Conservation (phyloP, 768 basidiomycete genomes). For the Termitomyces sp. region DNA sequence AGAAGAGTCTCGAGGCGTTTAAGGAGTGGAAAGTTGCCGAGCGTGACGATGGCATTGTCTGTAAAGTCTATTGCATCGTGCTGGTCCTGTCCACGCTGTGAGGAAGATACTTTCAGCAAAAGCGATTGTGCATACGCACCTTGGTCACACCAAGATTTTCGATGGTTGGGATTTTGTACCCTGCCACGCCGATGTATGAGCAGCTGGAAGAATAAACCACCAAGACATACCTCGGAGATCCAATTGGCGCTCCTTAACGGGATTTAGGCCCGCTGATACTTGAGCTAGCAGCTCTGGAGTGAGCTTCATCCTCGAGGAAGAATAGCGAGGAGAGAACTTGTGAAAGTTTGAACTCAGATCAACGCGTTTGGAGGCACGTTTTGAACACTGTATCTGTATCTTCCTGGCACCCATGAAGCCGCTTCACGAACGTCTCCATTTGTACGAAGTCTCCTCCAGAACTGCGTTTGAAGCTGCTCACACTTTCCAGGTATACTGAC, state of each 20-base stretch:
- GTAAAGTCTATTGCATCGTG: conserved; percentile 93
- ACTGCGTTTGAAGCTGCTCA: conserved; percentile 8
- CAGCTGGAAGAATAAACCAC: conserved; percentile 9
- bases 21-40: conserved; percentile 84
- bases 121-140: conserved; percentile 36
- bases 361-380: conserved; percentile 19
- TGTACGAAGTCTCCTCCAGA: conserved; percentile 36
- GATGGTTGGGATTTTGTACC: conserved; percentile 91
- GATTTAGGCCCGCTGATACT: conserved; percentile 71
- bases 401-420: conserved; percentile 47
- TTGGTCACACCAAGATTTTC: conserved; percentile 94
- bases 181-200: conserved; percentile 35
- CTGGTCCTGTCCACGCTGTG: conserved; percentile 57
- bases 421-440: conserved; percentile 66
- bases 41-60: conserved; percentile 77
- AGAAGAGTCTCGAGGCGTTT: conserved; percentile 80
- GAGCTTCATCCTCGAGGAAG: conserved; percentile 68
- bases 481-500: conserved; percentile 51
- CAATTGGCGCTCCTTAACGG: conserved; percentile 84
- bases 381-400: conserved; percentile 8
- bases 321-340: conserved; percentile 19
- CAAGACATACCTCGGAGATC: conserved; percentile 72
- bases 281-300: conserved; percentile 90
- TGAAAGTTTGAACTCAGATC: conserved; percentile 36
- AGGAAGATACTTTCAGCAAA: conserved; percentile 10